Base-by-base conservation (phyloP, 176 grass and related monocot species). In the Elymus sibiricus region DNA sequence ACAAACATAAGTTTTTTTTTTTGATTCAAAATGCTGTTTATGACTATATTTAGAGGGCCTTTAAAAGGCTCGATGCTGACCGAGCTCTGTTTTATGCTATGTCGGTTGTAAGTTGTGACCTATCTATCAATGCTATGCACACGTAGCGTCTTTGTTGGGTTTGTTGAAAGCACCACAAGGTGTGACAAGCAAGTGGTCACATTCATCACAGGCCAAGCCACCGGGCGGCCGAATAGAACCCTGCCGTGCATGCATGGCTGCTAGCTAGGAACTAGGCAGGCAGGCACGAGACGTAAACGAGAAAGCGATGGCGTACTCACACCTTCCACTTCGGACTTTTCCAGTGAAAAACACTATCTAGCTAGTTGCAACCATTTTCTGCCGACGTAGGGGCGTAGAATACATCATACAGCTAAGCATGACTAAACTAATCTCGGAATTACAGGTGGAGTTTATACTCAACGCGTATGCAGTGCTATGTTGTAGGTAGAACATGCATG, bases 291-390 rank as follows among this genome's bases (percentile, higher is more conserved):
- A 76, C 59, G 69, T 87, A 55, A 65, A 31, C 24, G 4, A 39
- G 79, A 82, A 1, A 66, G 78, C 3, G 78, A 76, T 28, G 31
- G 78, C 69, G 69, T 81, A 81, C 84, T 61, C 9, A 24, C 62
- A 55, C 7, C 51, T 8, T 19, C 19, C 43, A 53, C 49, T 70
- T 60, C 28, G 25, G 12, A 64, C 60, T 63, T 63, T 14, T 28
- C 24, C 10, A 28, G 26, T 25, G 46, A 49, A 14, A 51, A 51
- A 6, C 16, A 17, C 47, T 2, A 51, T 17, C n/a, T 63, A 26
- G 21, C 4, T 25, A 29, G 29, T 1, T 29, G n/a, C 24, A 62
- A 53, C 16, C 49, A 55, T 21, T 17, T 55, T 55, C 51, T 5
- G 6, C 51, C 2, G 17, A 55, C 17, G 5, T 8, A 6, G 17